These are phyloP conservation scores for Solanum peruvianum DNA, from an alignment of 257 asterid genomes.

Conservation along the genomic window DNA sequence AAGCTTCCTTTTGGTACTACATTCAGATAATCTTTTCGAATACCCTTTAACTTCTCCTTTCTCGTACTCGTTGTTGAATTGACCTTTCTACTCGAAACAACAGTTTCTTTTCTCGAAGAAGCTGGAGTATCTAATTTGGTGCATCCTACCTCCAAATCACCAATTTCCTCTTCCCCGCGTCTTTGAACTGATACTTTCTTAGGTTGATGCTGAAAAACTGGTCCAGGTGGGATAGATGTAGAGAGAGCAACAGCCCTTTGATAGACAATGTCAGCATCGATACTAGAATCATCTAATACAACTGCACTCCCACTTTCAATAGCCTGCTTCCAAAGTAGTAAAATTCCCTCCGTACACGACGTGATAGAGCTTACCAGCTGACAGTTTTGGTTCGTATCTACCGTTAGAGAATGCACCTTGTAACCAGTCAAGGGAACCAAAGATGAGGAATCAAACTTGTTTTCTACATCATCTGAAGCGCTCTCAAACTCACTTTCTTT, in stretches of 20 bases:
- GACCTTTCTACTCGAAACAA: slow-evolving; percentile 16
- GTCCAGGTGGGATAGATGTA: slow-evolving; percentile 63
- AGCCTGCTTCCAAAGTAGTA: slow-evolving; percentile 49
- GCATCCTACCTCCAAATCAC: slow-evolving; percentile 18
- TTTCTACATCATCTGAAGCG: not conserved
- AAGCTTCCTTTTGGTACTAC: slow-evolving; percentile 55
- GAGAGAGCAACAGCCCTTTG: slow-evolving; percentile 43
- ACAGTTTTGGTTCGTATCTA: not conserved
- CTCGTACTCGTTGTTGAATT: slow-evolving; percentile 21
- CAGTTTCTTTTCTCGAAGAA: slow-evolving; percentile 11
- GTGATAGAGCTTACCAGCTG: slow-evolving; percentile 4
- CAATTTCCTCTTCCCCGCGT: slow-evolving; percentile 17
- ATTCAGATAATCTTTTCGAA: slow-evolving; percentile 40
- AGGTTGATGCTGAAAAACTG: slow-evolving; percentile 30
- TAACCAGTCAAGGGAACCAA: not conserved
- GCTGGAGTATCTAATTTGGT: not conserved
- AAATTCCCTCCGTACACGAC: slow-evolving; percentile 28
- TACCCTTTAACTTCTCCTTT: slow-evolving; percentile 28
- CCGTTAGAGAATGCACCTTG: slow-evolving; percentile 7
- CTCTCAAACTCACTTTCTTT: slow-evolving; percentile 4
- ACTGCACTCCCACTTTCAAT: slow-evolving; percentile 61
- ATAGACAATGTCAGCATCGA: slow-evolving; percentile 59
- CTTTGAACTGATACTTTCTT: slow-evolving; percentile 20
- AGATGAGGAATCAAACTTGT: not conserved
- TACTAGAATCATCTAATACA: slow-evolving; percentile 38